Percentiles rank a stretch among this genome's conserved stretches.
phyloP scores from a whole-genome alignment of 2,329 filamentous ascomycete genomes.

The Aaosphaeria arxii region DNA sequence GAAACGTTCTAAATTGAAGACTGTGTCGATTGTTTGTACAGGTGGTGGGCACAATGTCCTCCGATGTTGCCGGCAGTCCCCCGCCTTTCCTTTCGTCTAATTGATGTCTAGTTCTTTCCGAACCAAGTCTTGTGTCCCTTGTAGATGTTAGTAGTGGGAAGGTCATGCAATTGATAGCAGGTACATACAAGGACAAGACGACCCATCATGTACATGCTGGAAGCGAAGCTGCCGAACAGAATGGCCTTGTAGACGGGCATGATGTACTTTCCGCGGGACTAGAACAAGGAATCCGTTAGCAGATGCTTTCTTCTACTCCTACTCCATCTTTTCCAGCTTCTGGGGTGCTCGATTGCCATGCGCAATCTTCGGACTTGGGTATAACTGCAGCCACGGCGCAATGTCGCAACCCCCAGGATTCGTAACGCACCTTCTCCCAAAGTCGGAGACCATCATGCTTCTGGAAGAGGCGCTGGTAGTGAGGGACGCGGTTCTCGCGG shows the following conservation, averaged over 20 bases:
- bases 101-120: constrained; percentile 31
- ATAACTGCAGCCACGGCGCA: not conserved
- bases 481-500: constrained; percentile 72
- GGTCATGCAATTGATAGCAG: not conserved
- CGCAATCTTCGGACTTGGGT: not conserved
- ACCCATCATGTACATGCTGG: constrained; percentile 71
- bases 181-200: constrained; percentile 60
- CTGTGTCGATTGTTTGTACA: constrained; percentile 33
- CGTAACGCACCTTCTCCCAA: constrained; percentile 71
- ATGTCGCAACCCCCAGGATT: not conserved
- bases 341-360: not conserved
- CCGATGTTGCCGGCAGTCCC: constrained; percentile 5
- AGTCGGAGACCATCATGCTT: constrained; percentile 67
- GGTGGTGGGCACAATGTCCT: constrained; percentile 15
- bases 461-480: constrained; percentile 75
- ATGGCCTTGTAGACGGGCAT: constrained; percentile 67
- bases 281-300: not conserved
- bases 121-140: constrained; percentile 76
- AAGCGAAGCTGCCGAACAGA: constrained; percentile 60
- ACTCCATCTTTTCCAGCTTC: not conserved
- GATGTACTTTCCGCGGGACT: constrained; percentile 62
- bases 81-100: constrained; percentile 2
- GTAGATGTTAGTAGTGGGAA: not conserved
- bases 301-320: constrained; percentile 8
- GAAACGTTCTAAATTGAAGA: not conserved